Conservation (phyloP, 2,329 filamentous ascomycete genomes). For the Colletotrichum tropicicola region DNA sequence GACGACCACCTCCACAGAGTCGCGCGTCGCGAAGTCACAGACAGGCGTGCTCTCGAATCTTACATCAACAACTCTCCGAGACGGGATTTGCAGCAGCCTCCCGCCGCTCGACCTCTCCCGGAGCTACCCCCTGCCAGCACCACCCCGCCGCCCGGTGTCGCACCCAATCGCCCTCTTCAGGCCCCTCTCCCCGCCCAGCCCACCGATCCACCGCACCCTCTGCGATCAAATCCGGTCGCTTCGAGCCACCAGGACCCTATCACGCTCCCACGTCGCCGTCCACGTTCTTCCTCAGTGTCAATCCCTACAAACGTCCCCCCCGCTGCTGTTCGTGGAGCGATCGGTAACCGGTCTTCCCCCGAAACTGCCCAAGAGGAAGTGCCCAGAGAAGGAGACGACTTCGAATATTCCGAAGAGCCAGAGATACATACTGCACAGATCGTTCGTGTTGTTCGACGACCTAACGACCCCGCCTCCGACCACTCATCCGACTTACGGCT, state of each 20-base stretch:
- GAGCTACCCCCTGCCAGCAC: slow-evolving; percentile 18
- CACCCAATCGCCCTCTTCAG: slow-evolving; percentile 5
- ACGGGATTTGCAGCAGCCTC: background rate
- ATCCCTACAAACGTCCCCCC: background rate
- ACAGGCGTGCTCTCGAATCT: background rate
- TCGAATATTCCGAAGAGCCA: slow-evolving; percentile 20
- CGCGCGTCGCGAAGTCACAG: slow-evolving; percentile 12
- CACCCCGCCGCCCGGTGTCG: slow-evolving; percentile 5
- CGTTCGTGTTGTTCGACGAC: slow-evolving; percentile 13
- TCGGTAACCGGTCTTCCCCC: background rate
- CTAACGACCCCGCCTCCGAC: slow-evolving; percentile 4
- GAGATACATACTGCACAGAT: slow-evolving; percentile 15
- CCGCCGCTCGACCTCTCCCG: slow-evolving; percentile 11
- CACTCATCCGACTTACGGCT: slow-evolving; percentile 8
- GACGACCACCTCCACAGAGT: slow-evolving; percentile 20
- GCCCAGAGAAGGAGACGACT: background rate
- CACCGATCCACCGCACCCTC: slow-evolving; percentile 25
- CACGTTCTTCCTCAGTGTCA: slow-evolving; percentile 22
- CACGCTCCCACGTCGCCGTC: slow-evolving; percentile 11
- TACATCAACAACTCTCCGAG: background rate
- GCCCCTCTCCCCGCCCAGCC: slow-evolving; percentile 19
- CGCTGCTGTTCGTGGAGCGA: too few species aligned
- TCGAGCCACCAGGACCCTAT: slow-evolving; percentile 21
- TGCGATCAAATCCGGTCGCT: slow-evolving; percentile 28
- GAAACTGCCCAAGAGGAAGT: slow-evolving; percentile 10